Evolutionary conservation across 352 stramenopile species (phyloP), one percentile per base, ranked within the genome.

Genomic region (Aphanomyces invadans): DNA sequence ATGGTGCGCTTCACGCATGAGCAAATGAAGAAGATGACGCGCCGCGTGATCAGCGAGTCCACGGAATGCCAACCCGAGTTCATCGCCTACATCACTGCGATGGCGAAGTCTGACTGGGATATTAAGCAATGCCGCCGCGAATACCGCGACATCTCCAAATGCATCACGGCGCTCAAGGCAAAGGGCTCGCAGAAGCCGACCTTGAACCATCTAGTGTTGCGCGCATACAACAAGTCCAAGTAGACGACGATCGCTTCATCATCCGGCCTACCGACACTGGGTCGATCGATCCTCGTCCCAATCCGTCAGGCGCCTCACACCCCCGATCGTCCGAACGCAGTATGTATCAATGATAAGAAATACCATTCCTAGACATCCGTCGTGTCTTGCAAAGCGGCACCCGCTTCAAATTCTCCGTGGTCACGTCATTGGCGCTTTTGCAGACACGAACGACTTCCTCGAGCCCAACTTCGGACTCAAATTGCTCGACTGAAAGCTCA

Each of bases 11-110:
- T 59, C 60, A 67, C 60, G 39, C 60, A 67, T 46, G 86, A 92
- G 75, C 86, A 95, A 71, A 90, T 95, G 74, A 92, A 92, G 81
- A 85, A 85, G 75, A 95, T 95, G 86, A 95, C 86, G 73, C 77
- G 90, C 78, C 86, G 86, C 70, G 91, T 85, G 17, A 72, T 91
- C 61, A 80, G 81, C 70, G 85, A 94, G 57, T 78, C 79, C 55
- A 92, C 74, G 39, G 84, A 92, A 49, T 83, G 86, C 1, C 78
- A 89, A 63, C 69, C 75, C 11, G 86, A 95, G 78, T 90, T 89
- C 70, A 72, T 90, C 36, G 61, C 81, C n/a, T 95, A 92, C 73
- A 83, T 95, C 68, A 80, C 76, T 28, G 83, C 83, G 60, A 77
- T 95, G 62, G 82, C 90, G 71, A 77, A 78, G 53, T 80, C 86